Base-by-base conservation (phyloP, 2,329 filamentous ascomycete genomes). In the Alternaria ethzedia region DNA sequence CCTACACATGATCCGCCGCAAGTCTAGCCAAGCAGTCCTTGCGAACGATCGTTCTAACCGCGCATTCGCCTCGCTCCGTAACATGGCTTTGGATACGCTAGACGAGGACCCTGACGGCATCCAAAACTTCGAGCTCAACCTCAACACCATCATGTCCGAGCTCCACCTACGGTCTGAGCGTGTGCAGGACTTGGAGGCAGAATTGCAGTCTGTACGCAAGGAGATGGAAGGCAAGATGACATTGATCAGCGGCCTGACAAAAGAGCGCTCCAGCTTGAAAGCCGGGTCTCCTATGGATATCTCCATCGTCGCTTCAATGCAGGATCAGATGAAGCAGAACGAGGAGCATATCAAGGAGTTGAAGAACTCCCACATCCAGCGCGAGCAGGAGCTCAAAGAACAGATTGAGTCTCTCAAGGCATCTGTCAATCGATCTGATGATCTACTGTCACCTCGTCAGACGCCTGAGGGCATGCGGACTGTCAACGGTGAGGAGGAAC, bases 161-260 rank as follows among this genome's bases (percentile, higher is more conserved):
- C 85, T 99, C 32, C 91, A 97, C 68, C 86, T 86, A 10, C 89
- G 94, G 45, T 94, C 94, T 43, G 94, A 98, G 78, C 90, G 94
- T 26, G 94, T 97, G 57, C 92, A 96, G 75, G 90, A 94, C 72
- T 85, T 99, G 13, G 96, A 99, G 79, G 89, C 89, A 6, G 95
- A 97, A 70, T 88, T 97, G 60, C 85, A 89, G 25, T 90, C 89
- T 5, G 88, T 94, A 21, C 96, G 93, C 83, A 97, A 94, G 83
- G 96, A 99, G 80, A 97, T 98, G 91, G 96, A 99, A 77, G 90
- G 88, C 66, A 99, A 99, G 87, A 94, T 95, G 85, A 92, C 93
- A 28, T 94, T 99, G 76, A 98, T 99, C 71, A 93, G 93, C 28
- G 96, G 96, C 7, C 85, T 99, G 67, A 97, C 96, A 4, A 90